These are phyloP conservation scores for Tricholoma hemisulphureum DNA, from an alignment of 768 basidiomycete species.

Conservation along the genomic window DNA sequence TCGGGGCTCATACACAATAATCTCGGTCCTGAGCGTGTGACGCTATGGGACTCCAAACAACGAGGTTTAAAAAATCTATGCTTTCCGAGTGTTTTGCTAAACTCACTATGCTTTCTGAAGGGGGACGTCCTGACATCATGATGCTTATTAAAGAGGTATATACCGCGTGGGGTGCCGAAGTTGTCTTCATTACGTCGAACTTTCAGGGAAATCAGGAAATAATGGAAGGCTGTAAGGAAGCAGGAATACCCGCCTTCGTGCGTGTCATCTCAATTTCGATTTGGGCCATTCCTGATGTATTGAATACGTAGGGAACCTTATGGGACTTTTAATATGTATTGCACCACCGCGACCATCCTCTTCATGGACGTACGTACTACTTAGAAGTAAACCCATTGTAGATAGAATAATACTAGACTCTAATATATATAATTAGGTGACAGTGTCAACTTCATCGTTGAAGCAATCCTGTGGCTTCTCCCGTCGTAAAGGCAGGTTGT, in stretches of 20 bases:
- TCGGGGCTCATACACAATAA: slow-evolving; percentile 66
- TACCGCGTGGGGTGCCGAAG: slow-evolving; percentile 71
- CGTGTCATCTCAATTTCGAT: slow-evolving; percentile 12
- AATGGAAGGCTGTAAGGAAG: slow-evolving; percentile 76
- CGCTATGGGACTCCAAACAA: slow-evolving; percentile 77
- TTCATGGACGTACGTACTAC: too few relatives aligned
- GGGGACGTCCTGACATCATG: slow-evolving; percentile 76
- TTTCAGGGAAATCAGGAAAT: slow-evolving; percentile 75
- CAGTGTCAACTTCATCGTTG: too few relatives aligned
- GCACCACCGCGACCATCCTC: too few relatives aligned
- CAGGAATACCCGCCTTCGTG: slow-evolving; percentile 67
- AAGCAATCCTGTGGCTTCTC: too few relatives aligned
- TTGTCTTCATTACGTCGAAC: slow-evolving; percentile 84
- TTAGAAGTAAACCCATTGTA: too few relatives aligned
- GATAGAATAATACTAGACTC: too few relatives aligned
- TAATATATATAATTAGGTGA: too few relatives aligned
- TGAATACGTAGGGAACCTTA: slow-evolving; percentile 53
- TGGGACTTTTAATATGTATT: slow-evolving; percentile 60
- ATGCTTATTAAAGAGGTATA: slow-evolving; percentile 73
- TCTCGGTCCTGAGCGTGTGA: slow-evolving; percentile 65
- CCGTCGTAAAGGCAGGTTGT: too few relatives aligned
- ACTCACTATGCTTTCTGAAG: slow-evolving; percentile 22
- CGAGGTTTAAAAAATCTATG: slow-evolving; percentile 41
- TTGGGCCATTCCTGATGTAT: background rate
- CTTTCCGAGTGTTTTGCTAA: background rate